Base-by-base conservation (phyloP, 202 grass and related monocot genomes). In the Setaria italica region DNA sequence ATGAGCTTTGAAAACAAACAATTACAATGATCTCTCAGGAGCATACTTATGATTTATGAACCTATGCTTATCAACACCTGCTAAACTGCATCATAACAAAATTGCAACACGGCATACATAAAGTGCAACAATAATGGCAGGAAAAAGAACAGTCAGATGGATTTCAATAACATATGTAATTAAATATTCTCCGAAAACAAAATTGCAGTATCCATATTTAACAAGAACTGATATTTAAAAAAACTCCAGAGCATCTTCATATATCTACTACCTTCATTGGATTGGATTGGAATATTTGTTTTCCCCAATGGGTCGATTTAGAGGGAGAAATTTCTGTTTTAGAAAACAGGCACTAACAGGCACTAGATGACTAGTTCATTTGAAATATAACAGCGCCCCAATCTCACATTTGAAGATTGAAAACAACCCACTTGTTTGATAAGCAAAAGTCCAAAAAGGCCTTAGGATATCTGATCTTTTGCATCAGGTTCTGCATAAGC, bases 371-470 rank as follows among this genome's bases (percentile, higher is more conserved):
- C 21, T 77, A 77, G 55, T 72, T 72, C 62, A 54, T 80, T 33
- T 21, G 47, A 37, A 76, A 69, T 76, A 69, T 64, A 67, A 51
- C 51, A 68, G 14, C 35, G 62, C 58, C 17, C 43, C 17, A 80
- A 15, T 72, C 47, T 72, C 55, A 17, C 25, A 83, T 64, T 77
- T 78, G 11, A 79, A 72, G 48, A 73, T 65, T 73, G 25, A 80
- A 72, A 67, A 58, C 11, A 43, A 59, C 74, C 74, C 33, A 19
- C 13, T 48, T 30, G 14, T 80, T 80, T 48, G 15, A 7, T 78
- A 59, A 70, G 19, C 9, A 37, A 71, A 49, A 63, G 70, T 70
- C 11, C 57, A 15, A 33, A 62, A 72, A 20, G 8, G 19, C 13
- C 76, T 79, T 72, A 42, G 7, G 1, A 49, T 13, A 79, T 79